Conservation (phyloP, 2,329 filamentous ascomycete genomes). For the Stemphylium lycopersici region DNA sequence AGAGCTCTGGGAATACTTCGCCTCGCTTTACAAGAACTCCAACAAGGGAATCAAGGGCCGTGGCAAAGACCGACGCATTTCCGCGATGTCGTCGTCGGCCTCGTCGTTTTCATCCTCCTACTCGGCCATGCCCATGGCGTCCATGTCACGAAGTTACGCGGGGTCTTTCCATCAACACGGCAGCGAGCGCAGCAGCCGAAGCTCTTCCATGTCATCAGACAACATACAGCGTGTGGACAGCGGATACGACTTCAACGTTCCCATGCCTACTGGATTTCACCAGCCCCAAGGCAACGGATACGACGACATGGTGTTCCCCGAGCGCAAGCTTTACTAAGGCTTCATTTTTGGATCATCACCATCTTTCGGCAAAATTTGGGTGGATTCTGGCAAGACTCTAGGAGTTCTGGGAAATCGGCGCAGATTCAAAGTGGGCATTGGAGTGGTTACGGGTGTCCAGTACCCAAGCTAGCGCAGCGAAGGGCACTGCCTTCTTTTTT, state of each 20-base stretch:
- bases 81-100: constrained; percentile 38
- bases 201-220: constrained; percentile 45
- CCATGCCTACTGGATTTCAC: constrained; percentile 35
- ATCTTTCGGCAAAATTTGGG: neutral
- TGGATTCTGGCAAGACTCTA: constrained; percentile 2
- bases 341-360: neutral
- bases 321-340: constrained; percentile 41
- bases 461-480: constrained; percentile 33
- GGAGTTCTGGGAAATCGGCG: constrained; percentile 11
- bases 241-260: constrained; percentile 41
- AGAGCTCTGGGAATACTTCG: constrained; percentile 84
- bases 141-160: constrained; percentile 30
- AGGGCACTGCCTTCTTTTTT: constrained; percentile 14
- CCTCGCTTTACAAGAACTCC: constrained; percentile 90
- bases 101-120: constrained; percentile 36
- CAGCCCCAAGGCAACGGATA: constrained; percentile 32
- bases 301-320: constrained; percentile 46
- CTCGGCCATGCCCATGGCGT: constrained; percentile 24
- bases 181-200: constrained; percentile 45
- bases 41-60: constrained; percentile 98
- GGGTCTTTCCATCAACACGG: constrained; percentile 33
- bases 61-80: constrained; percentile 79
- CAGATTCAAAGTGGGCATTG: constrained; percentile 4
- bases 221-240: constrained; percentile 28
- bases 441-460: constrained; percentile 10